phyloP scores from a whole-genome alignment of 805 yeast genomes.

The Wickerhamiella alocasiicola region DNA sequence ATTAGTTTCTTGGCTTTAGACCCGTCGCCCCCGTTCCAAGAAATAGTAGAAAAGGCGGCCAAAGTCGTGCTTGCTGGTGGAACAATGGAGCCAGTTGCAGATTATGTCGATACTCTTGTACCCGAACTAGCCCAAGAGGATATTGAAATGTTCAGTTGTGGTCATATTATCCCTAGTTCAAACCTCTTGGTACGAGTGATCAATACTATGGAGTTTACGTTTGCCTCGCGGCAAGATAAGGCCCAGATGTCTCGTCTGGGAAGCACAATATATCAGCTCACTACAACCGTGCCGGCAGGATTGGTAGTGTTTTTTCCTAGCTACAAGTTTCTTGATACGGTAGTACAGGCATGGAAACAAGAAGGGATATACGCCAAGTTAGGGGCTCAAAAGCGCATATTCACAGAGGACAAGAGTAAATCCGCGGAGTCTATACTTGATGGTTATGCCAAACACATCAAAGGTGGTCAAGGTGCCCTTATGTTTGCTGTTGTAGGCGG shows the following conservation, averaged over 20 bases:
- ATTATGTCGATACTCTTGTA: conserved; percentile 51
- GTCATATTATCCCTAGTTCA: conserved; percentile 65
- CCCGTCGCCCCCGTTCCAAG: conserved; percentile 58
- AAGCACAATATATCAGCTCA: conserved; percentile 32
- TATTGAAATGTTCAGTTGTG: conserved; percentile 54
- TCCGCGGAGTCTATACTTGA: conserved; percentile 37
- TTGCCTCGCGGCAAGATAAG: conserved; percentile 41
- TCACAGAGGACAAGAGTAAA: conserved; percentile 40
- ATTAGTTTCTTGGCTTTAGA: conserved; percentile 66
- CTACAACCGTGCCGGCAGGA: conserved; percentile 50
- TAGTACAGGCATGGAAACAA: conserved; percentile 41
- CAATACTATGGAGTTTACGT: conserved; percentile 45
- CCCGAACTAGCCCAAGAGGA: conserved; percentile 38
- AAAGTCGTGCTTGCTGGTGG: conserved; percentile 86
- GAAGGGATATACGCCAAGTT: conserved; percentile 22
- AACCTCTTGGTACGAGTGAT: conserved; percentile 51
- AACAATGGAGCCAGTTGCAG: conserved; percentile 83
- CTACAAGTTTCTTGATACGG: conserved; percentile 52
- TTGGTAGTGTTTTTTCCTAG: conserved; percentile 77
- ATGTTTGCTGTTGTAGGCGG: conserved; percentile 87
- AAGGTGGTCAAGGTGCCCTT: conserved; percentile 41
- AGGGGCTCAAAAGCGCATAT: conserved; percentile 29
- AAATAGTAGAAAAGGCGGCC: conserved; percentile 48
- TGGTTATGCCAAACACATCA: conserved; percentile 38
- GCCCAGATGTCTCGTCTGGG: conserved; percentile 43